phyloP scores from a whole-genome alignment of 2,329 filamentous ascomycete genomes.

The Chaetomium strumarium region DNA sequence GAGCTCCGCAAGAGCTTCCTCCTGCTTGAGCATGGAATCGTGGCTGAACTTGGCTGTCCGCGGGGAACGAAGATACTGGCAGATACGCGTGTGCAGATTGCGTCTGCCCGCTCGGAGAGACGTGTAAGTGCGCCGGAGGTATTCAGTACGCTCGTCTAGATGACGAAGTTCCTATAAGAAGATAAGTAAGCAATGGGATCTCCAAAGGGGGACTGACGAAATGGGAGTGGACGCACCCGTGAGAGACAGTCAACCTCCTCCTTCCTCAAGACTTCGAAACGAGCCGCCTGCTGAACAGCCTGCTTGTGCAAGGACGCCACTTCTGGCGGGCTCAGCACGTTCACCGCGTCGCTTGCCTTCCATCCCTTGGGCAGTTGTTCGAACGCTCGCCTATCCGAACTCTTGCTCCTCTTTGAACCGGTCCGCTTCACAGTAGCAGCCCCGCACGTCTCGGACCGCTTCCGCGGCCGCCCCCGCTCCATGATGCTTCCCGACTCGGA shows the following conservation, averaged over 20 bases:
- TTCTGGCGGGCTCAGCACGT: constrained; percentile 44
- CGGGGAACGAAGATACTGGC: constrained; percentile 67
- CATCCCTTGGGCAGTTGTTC: constrained; percentile 56
- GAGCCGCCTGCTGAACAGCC: constrained; percentile 54
- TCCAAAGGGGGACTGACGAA: background rate
- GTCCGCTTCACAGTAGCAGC: constrained; percentile 33
- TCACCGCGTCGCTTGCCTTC: constrained; percentile 46
- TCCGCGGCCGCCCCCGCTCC: constrained; percentile 56
- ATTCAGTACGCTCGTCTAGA: constrained; percentile 73
- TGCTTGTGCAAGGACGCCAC: constrained; percentile 50
- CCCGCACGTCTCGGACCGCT: constrained; percentile 40
- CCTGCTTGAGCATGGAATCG: constrained; percentile 71
- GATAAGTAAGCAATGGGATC: constrained; percentile 2
- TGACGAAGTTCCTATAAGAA: constrained; percentile 61
- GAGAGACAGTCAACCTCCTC: constrained; percentile 62
- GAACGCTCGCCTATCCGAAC: constrained; percentile 51
- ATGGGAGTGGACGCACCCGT: constrained; percentile 39
- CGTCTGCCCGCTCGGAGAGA: constrained; percentile 69
- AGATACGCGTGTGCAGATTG: constrained; percentile 70
- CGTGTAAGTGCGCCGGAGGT: constrained; percentile 69
- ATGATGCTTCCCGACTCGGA: constrained; percentile 56
- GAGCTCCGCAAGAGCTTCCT: constrained; percentile 71
- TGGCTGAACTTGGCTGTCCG: constrained; percentile 65
- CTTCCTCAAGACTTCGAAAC: constrained; percentile 58
- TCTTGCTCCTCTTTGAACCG: constrained; percentile 41